These are phyloP conservation scores for Colletotrichum lentis DNA, from an alignment of 2,329 filamentous ascomycete genomes.

Conservation along the genomic window DNA sequence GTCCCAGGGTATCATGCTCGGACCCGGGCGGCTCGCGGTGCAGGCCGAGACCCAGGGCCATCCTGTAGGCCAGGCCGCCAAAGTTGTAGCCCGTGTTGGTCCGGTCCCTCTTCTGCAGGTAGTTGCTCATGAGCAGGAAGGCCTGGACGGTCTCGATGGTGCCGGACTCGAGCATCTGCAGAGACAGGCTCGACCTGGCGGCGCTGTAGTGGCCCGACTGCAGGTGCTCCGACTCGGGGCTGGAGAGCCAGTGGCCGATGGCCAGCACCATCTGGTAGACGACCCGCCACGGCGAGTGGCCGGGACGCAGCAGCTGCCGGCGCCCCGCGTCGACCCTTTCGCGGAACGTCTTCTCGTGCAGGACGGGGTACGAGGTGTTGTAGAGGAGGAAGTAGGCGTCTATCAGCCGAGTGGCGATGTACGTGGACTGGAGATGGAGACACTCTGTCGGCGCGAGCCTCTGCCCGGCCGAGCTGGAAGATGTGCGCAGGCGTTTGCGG, in stretches of 20 bases:
- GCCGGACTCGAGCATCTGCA: conserved; percentile 55
- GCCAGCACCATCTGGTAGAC: conserved; percentile 48
- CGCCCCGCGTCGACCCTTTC: conserved; percentile 42
- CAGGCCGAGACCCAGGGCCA: conserved; percentile 59
- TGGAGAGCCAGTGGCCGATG: conserved; percentile 49
- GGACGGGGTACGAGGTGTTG: conserved; percentile 55
- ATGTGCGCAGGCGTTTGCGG: conserved; percentile 16
- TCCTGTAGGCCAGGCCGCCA: conserved; percentile 58
- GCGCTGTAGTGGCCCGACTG: conserved; percentile 42
- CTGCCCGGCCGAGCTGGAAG: conserved; percentile 6
- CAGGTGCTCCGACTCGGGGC: conserved; percentile 35
- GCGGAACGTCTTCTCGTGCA: conserved; percentile 57
- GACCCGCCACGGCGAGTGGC: conserved; percentile 38
- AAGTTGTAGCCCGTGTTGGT: conserved; percentile 63
- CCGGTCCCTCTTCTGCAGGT: conserved; percentile 60
- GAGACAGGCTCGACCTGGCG: conserved; percentile 48
- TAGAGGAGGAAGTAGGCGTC: conserved; percentile 55
- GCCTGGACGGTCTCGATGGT: conserved; percentile 56
- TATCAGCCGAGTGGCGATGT: conserved; percentile 43
- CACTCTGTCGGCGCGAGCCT: conserved; percentile 2
- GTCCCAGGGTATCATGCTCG: conserved; percentile 46
- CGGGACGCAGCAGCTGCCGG: conserved; percentile 15
- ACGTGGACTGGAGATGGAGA: conserved; percentile 28
- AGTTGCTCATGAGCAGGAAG: conserved; percentile 56
- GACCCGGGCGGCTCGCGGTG: conserved; percentile 54